Conservation (phyloP, 129 eudicot species). For the carrot (Daucus carota) region DNA sequence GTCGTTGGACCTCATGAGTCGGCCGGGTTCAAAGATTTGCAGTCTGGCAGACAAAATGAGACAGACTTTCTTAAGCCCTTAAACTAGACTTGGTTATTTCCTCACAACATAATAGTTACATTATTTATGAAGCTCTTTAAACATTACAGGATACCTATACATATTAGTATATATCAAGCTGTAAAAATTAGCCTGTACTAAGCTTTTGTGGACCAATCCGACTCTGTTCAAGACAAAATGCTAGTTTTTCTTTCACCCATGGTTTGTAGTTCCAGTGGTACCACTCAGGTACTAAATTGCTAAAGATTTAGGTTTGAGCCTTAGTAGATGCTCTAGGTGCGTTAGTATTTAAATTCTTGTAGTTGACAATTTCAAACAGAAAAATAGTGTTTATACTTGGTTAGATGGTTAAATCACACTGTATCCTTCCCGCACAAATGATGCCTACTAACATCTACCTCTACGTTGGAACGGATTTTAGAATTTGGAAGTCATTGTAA, state of each 20-base stretch:
- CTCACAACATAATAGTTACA: neutral
- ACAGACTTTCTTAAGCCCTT: neutral
- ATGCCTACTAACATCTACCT: neutral
- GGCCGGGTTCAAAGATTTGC: neutral
- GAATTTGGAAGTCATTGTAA: neutral
- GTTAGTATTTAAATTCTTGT: neutral
- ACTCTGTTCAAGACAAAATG: neutral
- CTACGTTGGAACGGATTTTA: neutral
- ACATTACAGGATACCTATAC: too few relatives aligned
- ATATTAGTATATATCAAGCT: neutral
- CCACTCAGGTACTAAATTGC: neutral
- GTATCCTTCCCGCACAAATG: neutral
- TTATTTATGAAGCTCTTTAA: neutral
- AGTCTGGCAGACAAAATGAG: neutral
- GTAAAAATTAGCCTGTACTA: neutral
- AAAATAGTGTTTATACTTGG: neutral
- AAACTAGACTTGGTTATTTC: neutral
- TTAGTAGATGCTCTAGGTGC: neutral
- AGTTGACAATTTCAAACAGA: neutral
- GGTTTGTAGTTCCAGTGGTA: neutral
- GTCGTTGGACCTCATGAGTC: neutral
- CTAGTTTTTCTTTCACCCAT: neutral
- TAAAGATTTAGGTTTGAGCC: neutral
- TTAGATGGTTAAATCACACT: neutral
- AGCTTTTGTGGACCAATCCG: neutral